phyloP scores from a whole-genome alignment of 1,284 basidiomycete genomes.

The Rhizoctonia solani region DNA sequence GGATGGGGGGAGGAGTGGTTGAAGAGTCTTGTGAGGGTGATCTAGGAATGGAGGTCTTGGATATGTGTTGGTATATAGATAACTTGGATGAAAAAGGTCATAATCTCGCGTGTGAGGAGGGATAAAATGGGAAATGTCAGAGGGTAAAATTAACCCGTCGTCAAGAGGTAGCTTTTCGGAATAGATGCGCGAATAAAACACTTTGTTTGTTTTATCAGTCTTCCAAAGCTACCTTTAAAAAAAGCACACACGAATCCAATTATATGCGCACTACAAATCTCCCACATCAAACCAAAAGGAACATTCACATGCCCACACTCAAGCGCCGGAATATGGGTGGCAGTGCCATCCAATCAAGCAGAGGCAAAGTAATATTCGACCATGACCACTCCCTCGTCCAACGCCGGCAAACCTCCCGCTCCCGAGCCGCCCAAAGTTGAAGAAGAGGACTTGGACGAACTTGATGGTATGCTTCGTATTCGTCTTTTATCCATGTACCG shows the following conservation, averaged over 20 bases:
- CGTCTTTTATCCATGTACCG: neutral
- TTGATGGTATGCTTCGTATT: constrained; percentile 59
- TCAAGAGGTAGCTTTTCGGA: too few relatives aligned
- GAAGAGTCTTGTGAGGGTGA: neutral
- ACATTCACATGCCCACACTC: too few relatives aligned
- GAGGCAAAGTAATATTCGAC: constrained; percentile 1
- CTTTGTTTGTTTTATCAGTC: too few relatives aligned
- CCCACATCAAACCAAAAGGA: too few relatives aligned
- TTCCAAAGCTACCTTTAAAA: too few relatives aligned
- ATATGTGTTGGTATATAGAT: too few relatives aligned
- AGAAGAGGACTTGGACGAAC: constrained; percentile 74
- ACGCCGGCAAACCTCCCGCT: constrained; percentile 22
- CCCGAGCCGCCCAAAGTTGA: constrained; percentile 41
- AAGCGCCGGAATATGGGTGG: neutral
- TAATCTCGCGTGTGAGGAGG: neutral
- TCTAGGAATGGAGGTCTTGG: neutral
- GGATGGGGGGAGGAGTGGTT: too few relatives aligned
- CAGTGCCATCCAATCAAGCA: neutral
- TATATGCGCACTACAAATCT: too few relatives aligned
- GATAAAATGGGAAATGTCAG: too few relatives aligned
- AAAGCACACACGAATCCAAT: too few relatives aligned
- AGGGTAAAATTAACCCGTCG: too few relatives aligned
- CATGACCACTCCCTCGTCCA: constrained; percentile 19
- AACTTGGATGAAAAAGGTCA: neutral
- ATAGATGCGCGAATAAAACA: too few relatives aligned